Evolutionary conservation across 2,329 filamentous ascomycete genomes (phyloP).

Genomic region (Ophiostoma sp.): DNA sequence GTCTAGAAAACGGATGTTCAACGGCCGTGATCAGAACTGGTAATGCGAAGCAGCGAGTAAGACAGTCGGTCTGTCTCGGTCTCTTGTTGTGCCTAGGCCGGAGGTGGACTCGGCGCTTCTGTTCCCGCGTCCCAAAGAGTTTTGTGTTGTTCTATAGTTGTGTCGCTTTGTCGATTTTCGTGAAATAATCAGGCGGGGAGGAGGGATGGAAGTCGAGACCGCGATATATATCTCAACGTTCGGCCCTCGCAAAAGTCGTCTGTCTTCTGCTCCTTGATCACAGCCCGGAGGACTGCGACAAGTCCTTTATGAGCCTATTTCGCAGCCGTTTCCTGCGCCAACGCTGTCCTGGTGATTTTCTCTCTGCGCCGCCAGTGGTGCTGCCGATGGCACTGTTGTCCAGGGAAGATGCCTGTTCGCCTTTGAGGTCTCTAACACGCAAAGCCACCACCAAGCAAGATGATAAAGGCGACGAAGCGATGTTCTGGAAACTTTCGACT

Average conservation of each 20-base stretch:
- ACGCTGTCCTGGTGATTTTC: neutral
- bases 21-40: neutral
- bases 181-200: neutral
- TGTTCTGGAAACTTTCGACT: neutral
- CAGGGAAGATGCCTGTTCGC: constrained; percentile 19
- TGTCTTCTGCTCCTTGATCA: neutral
- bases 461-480: neutral
- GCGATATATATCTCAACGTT: neutral
- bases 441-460: neutral
- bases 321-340: neutral
- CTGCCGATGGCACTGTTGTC: neutral
- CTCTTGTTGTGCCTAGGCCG: neutral
- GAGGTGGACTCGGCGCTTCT: neutral
- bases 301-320: neutral
- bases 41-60: neutral
- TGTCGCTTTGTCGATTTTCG: neutral
- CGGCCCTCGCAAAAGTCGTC: neutral
- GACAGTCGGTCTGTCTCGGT: constrained; percentile 3
- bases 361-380: neutral
- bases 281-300: neutral
- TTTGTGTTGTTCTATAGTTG: neutral
- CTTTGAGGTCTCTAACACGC: neutral
- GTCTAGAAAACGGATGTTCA: neutral
- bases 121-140: neutral
- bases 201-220: neutral